Base-by-base conservation (phyloP, 1,284 basidiomycete species). In the Puccinia hordei region DNA sequence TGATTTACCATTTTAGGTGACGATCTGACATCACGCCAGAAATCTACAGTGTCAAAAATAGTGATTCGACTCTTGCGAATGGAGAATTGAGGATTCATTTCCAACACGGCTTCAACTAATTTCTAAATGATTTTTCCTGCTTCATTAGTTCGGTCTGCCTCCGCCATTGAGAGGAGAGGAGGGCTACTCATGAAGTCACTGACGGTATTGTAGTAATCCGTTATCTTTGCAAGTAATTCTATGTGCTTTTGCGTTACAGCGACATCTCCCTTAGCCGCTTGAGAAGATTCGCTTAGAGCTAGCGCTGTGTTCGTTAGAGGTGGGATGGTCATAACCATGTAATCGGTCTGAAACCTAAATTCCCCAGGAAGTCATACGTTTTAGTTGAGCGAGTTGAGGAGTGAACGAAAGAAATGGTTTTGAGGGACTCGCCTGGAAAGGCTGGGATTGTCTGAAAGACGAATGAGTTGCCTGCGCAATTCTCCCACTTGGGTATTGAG, bases 11-110 rank as follows among this genome's bases (percentile, higher is more conserved):
- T 55, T 30, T 49, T 27, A 55, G 76, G 76, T 27, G 41, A 55
- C 24, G 53, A 69, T 35, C 55, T 30, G 15, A 79, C 76, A 35
- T 79, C 66, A 33, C 44, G 49, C 66, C 76, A 79, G 27, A 79
- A 79, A 30, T 44, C 30, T 6, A 57, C 57, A 0, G 76, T 69
- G 55, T 79, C 66, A 71, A 79, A 71, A 1, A 79, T 17, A 22
- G 12, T 59, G 15, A 79, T 41, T 41, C 49, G 27, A 12, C 63
- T 35, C 6, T 38, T 22, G 49, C 19, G 49, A 30, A 6, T 38
- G 22, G 41, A 22, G 41, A 13, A 22, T 30, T 46, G 13, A 22
- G 27, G 59, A 22, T 22, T 17, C 24, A 51, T 49, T n/a, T 65
- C 30, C 4, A 33, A 22, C 15, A 49, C 30, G 22, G 30, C 38